Base-by-base conservation (phyloP, 1,139 yeast genomes). In the Yamadazyma taylorii region DNA sequence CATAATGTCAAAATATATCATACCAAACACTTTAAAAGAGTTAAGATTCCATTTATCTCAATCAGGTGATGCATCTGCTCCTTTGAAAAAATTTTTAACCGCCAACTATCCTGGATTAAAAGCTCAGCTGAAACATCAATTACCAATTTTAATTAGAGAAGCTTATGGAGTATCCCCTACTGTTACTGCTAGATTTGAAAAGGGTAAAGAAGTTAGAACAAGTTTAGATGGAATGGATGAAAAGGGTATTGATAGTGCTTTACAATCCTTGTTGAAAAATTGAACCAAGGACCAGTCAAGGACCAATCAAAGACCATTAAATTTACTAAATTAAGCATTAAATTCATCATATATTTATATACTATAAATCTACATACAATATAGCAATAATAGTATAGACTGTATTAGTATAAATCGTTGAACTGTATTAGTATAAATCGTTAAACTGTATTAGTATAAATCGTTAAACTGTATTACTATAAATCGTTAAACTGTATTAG, bases 11-110 rank as follows among this genome's bases (percentile, higher is more conserved):
- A 81, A 77, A 58, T 75, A 75, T 56, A 73, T 75, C 34, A 68
- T 84, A 44, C 86, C 90, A 31, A 66, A 69, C 42, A 76, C 85
- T 19, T 74, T 85, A 49, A 84, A 74, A 58, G 94, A 85, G 67
- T 73, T 85, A 55, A 78, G 95, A 61, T 84, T 85, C 63, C 87
- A 85, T 55, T 73, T 85, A 47, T 81, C 88, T 36, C 94, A 85
- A 62, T 75, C 85, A 21, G 86, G 87, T 24, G 79, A 79, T 46
- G 79, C 87, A 9, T 78, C 89, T 19, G 69, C 72, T 17, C 81
- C 85, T 19, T 70, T 83, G 53, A 75, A 86, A 60, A 63, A 75
- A 29, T 85, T 83, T 55, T 70, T 85, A 52, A 62, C 75, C 41
- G 68, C 74, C 43, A 71, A 80, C 60, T 85, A 85, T 60, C 78